phyloP scores from a whole-genome alignment of 768 basidiomycete species.

The Glaciozyma martinii region DNA sequence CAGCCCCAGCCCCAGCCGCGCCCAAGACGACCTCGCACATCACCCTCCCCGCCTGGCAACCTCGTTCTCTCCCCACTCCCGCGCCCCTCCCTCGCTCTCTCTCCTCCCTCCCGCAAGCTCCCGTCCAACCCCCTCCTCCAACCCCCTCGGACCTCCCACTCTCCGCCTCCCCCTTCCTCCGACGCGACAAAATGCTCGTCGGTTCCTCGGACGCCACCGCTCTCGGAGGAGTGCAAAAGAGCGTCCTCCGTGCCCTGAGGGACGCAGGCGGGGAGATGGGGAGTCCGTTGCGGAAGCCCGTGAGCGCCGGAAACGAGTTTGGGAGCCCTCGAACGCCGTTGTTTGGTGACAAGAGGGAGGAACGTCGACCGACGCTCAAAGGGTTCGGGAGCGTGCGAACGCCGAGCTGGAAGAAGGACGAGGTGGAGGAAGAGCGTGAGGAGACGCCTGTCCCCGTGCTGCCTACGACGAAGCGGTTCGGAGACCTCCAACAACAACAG shows the following conservation, averaged over 20 bases:
- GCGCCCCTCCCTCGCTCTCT: constrained; percentile 2
- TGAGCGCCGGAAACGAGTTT: not conserved
- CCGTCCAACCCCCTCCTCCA: constrained; percentile 4
- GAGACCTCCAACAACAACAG: no score
- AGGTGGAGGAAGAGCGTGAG: no score
- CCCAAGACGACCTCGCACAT: not conserved
- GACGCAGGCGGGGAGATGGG: not conserved
- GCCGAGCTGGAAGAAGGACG: not conserved
- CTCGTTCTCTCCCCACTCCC: not conserved
- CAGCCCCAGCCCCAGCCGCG: not conserved
- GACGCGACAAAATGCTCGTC: not conserved
- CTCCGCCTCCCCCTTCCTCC: constrained; percentile 27
- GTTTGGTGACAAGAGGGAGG: not conserved
- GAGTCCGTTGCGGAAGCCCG: not conserved
- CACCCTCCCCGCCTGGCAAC: constrained; percentile 28
- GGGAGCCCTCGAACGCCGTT: not conserved
- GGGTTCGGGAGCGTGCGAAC: constrained; percentile 3
- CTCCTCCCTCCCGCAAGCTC: constrained; percentile 4
- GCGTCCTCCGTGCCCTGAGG: constrained; percentile 15
- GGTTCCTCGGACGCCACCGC: not conserved
- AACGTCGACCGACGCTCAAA: not conserved
- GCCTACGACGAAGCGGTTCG: no score
- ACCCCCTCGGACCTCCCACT: constrained; percentile 18
- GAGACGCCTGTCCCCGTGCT: no score
- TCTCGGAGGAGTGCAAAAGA: constrained; percentile 3